phyloP scores from a whole-genome alignment of 2,329 filamentous ascomycete genomes.

The Aspergillus neoniger region DNA sequence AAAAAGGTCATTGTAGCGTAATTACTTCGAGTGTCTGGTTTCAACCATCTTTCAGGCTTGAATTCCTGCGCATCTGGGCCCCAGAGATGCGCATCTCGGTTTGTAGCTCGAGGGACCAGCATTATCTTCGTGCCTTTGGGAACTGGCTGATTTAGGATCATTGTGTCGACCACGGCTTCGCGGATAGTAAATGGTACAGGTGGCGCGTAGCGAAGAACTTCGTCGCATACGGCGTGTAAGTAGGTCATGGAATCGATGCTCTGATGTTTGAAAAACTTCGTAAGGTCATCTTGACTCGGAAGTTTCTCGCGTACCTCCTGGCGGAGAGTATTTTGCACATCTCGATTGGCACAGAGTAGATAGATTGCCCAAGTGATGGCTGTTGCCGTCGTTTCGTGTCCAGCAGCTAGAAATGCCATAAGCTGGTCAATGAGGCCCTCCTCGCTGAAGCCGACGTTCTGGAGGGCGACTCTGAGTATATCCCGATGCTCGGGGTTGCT shows the following conservation, averaged over 20 bases:
- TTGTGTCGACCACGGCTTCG: neutral
- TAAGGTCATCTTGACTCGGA: neutral
- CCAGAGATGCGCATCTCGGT: conserved; percentile 3
- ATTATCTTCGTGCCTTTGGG: neutral
- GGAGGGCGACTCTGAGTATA: neutral
- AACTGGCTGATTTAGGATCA: neutral
- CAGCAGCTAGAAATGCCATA: neutral
- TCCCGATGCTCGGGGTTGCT: neutral
- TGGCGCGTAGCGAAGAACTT: conserved; percentile 6
- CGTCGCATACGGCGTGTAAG: conserved; percentile 9
- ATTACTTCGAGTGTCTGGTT: neutral
- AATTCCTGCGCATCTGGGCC: conserved; percentile 7
- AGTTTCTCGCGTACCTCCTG: neutral
- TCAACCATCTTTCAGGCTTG: conserved; percentile 5
- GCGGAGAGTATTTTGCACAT: neutral
- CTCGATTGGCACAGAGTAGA: neutral
- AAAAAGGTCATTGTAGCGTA: conserved; percentile 1
- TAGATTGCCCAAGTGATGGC: conserved; percentile 8
- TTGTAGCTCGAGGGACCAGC: conserved; percentile 1
- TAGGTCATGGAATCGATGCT: conserved; percentile 3
- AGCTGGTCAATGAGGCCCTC: conserved; percentile 1
- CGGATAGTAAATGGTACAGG: conserved; percentile 1
- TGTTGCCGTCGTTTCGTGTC: conserved; percentile 10
- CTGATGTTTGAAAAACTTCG: no score
- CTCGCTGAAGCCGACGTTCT: neutral